phyloP scores from a whole-genome alignment of 176 grass and related monocot genomes.

The Phoenix dactylifera region DNA sequence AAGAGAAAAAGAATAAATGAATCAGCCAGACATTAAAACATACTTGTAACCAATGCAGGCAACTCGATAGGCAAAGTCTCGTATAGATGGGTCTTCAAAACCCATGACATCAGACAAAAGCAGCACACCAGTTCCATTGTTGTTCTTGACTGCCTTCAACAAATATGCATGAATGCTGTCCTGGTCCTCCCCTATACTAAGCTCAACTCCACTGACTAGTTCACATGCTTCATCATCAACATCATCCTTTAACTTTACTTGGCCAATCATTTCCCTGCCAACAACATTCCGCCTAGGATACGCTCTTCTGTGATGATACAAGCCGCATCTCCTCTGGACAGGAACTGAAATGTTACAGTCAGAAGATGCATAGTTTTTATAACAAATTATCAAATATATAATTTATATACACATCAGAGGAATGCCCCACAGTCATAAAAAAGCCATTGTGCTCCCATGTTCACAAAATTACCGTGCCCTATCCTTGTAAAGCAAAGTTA shows the following conservation, averaged over 20 bases:
- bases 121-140: constrained; percentile 76
- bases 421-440: not conserved
- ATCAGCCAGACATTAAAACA: not conserved
- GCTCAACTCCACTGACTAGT: constrained; percentile 62
- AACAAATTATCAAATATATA: too few species aligned
- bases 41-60: constrained; percentile 96
- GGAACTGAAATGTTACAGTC: constrained; percentile 60
- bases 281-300: not conserved
- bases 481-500: too few species aligned
- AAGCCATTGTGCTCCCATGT: not conserved
- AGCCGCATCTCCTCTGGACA: constrained; percentile 23
- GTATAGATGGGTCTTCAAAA: constrained; percentile 73
- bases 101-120: constrained; percentile 78
- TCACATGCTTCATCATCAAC: constrained; percentile 84
- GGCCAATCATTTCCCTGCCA: constrained; percentile 19
- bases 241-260: constrained; percentile 23
- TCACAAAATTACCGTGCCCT: too few species aligned
- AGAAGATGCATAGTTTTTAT: constrained; percentile 20
- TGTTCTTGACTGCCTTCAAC: constrained; percentile 85
- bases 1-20: constrained; percentile 3
- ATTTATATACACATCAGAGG: not conserved
- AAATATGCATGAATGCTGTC: constrained; percentile 55
- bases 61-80: constrained; percentile 87
- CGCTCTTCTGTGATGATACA: not conserved
- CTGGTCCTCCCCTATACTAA: constrained; percentile 63